Percentiles rank a stretch among this genome's conserved stretches.
phyloP scores from a whole-genome alignment of 768 basidiomycete genomes.

The Cystobasidium tubakii region DNA sequence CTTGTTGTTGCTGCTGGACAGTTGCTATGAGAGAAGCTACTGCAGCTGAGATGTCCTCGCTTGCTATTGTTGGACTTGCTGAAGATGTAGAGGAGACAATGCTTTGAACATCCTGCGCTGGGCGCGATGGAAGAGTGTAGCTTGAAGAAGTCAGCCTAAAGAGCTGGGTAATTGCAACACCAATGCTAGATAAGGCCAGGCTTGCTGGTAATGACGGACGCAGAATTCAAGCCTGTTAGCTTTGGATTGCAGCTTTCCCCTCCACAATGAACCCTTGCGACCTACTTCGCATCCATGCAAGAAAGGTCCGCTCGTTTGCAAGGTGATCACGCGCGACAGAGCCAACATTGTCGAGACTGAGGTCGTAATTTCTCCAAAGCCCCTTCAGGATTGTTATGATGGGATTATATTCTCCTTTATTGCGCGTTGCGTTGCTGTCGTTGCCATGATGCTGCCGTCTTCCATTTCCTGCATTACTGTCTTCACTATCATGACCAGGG shows the following conservation, averaged over 20 bases:
- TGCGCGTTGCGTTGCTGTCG: not conserved
- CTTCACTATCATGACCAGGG: not conserved
- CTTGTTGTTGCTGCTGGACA: constrained; percentile 25
- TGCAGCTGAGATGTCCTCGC: constrained; percentile 10
- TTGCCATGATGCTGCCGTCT: not conserved
- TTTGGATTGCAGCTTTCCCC: no score
- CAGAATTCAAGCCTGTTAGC: not conserved
- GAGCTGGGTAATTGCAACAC: constrained; percentile 43
- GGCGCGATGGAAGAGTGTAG: not conserved
- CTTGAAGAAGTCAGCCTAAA: constrained; percentile 40
- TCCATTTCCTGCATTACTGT: not conserved
- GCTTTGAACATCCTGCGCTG: not conserved
- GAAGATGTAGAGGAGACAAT: not conserved
- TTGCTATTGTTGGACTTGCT: not conserved
- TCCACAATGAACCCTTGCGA: not conserved
- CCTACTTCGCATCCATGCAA: constrained; percentile 42
- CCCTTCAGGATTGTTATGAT: not conserved
- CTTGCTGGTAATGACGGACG: not conserved
- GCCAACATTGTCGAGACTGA: constrained; percentile 19
- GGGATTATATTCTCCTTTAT: not conserved
- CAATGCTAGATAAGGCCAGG: constrained; percentile 15
- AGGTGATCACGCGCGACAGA: constrained; percentile 37
- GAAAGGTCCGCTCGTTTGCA: constrained; percentile 42
- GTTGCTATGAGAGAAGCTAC: constrained; percentile 1
- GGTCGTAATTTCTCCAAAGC: constrained; percentile 5